phyloP scores from a whole-genome alignment of 129 eudicot genomes.

The Solidago caesia region DNA sequence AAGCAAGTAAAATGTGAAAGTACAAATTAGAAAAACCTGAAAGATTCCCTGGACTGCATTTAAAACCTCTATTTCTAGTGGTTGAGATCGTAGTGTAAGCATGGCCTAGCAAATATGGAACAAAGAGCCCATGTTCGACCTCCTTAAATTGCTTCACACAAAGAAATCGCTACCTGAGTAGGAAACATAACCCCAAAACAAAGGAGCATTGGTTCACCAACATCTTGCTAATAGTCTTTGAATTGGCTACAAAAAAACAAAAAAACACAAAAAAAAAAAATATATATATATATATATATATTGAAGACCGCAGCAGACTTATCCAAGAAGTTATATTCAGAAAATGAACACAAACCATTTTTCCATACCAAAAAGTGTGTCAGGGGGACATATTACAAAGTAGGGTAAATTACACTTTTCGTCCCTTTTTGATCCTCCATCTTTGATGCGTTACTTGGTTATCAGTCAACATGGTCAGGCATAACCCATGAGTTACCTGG shows the following conservation, averaged over 20 bases:
- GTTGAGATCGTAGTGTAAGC: slow-evolving; percentile 69
- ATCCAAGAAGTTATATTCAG: slow-evolving; percentile 17
- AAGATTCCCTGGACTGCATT: slow-evolving; percentile 74
- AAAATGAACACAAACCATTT: slow-evolving; percentile 1
- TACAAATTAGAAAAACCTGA: slow-evolving; percentile 55
- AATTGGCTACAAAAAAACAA: slow-evolving; percentile 59
- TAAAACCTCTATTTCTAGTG: slow-evolving; percentile 64
- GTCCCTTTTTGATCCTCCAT: too few relatives aligned
- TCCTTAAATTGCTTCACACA: slow-evolving; percentile 4
- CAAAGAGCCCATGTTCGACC: slow-evolving; percentile 25
- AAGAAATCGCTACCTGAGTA: slow-evolving; percentile 62
- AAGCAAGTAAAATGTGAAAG: slow-evolving; percentile 21
- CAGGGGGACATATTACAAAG: not conserved
- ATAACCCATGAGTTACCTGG: too few relatives aligned
- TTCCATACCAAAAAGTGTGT: slow-evolving; percentile 1
- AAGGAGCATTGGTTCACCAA: slow-evolving; percentile 92
- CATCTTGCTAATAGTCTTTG: slow-evolving; percentile 87
- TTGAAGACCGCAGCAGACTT: not conserved
- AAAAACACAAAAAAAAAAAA: not conserved
- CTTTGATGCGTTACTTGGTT: too few relatives aligned
- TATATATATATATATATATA: not conserved
- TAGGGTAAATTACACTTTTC: too few relatives aligned
- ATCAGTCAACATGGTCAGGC: too few relatives aligned
- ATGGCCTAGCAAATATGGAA: slow-evolving; percentile 53
- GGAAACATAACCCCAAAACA: slow-evolving; percentile 90